These are phyloP conservation scores for Eucalyptus albens DNA, from an alignment of 345 rosid species.

Conservation along the genomic window DNA sequence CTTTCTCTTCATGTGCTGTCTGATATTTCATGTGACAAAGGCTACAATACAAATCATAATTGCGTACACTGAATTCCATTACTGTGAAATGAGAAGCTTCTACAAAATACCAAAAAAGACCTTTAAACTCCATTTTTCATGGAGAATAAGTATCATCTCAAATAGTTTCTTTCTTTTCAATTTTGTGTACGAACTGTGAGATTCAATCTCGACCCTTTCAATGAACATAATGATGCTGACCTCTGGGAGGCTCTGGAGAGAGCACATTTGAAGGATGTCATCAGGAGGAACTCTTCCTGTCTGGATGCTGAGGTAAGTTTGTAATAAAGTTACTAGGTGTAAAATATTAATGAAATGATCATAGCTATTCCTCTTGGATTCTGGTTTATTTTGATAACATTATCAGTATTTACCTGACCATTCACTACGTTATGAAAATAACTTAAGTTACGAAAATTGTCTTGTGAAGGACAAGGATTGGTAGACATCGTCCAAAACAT, in stretches of 20 bases:
- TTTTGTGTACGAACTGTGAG: constrained; percentile 59
- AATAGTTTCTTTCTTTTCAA: neutral
- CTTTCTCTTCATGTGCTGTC: neutral
- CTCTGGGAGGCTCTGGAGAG: constrained; percentile 91
- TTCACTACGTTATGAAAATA: neutral
- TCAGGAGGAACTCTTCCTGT: constrained; percentile 50
- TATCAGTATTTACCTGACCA: neutral
- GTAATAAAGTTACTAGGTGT: neutral
- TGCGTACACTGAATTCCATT: neutral
- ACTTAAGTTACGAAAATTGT: neutral
- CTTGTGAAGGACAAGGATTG: neutral
- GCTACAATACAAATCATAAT: neutral
- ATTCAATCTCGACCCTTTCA: constrained; percentile 83
- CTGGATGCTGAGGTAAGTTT: constrained; percentile 63
- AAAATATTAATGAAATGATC: neutral
- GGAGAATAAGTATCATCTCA: neutral
- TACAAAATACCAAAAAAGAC: neutral
- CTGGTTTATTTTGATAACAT: neutral
- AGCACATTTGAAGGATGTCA: constrained; percentile 77
- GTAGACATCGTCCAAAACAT: neutral
- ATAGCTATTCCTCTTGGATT: neutral
- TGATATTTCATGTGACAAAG: neutral
- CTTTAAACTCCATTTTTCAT: neutral
- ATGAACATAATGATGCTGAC: constrained; percentile 78
- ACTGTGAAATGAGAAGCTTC: neutral